Evolutionary conservation across 2,329 filamentous ascomycete genomes (phyloP), one percentile per base, ranked within the genome.

Genomic region (Pseudocercospora pini-densiflorae): DNA sequence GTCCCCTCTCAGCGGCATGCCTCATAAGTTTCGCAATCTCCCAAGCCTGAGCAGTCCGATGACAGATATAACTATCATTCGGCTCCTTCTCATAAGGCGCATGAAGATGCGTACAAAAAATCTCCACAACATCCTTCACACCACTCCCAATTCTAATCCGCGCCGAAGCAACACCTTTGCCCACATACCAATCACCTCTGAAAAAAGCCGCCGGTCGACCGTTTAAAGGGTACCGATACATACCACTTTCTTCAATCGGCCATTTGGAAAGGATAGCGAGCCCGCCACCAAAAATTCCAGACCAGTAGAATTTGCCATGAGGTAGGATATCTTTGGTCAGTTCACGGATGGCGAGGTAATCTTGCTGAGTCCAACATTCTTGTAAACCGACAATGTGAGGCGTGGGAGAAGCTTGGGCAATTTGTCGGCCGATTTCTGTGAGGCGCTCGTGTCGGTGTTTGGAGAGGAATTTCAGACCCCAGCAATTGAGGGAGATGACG

Each of bases 111-210:
- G 95, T 98, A 78, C 92, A 94, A 77, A 98, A 97, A 1, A 98
- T 92, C 75, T 97, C 93, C 19, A 93, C 84, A 10, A 94, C 81
- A 71, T 95, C 90, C 66, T 86, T 86, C 53, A 77, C 0, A 0
- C 81, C 85, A 0, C 86, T 81, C 0, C 92, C 92, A 71, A 91
- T 90, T 3, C 91, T 84, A 72, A 98, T 90, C 69, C 87, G 87
- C 2, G 94, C 94, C 75, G 88, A 91, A 6, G 94, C 95, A 49
- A 98, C 89, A 16, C 95, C 95, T 78, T 98, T 98, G 0, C 95
- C 95, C 9, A 97, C 94, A 76, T 89, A 98, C 93, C 94, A 98
- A 79, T 98, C 94, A 10, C 95, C 95, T 67, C 94, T 86, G 81
- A 91, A 97, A 80, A 98, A 97, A 4, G 94, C 94, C 9, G 93